Percentiles rank a stretch among this genome's conserved stretches.
phyloP scores from a whole-genome alignment of 2,329 filamentous ascomycete species.

The Rutstroemia sydowiana region DNA sequence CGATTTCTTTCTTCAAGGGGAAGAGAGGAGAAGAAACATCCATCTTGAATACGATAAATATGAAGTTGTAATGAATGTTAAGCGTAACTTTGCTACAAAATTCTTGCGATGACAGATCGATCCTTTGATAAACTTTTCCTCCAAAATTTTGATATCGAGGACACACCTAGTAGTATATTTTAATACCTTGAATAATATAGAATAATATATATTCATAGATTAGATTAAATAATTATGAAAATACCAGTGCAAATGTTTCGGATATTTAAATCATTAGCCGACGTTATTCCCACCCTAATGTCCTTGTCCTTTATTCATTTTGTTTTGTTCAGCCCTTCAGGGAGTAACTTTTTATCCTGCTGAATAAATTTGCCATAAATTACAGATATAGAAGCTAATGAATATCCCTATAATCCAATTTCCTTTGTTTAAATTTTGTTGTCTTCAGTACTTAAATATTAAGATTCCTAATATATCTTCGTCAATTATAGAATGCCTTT shows the following conservation, averaged over 20 bases:
- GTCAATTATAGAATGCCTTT: no score
- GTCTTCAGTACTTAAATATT: background rate
- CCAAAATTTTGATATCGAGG: background rate
- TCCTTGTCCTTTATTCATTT: background rate
- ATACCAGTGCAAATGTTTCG: background rate
- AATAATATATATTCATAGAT: background rate
- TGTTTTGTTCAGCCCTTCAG: background rate
- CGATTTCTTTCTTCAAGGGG: no score
- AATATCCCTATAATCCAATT: constrained; percentile 3
- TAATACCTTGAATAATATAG: no score
- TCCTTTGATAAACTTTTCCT: no score
- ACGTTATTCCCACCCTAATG: background rate
- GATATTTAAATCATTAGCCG: background rate
- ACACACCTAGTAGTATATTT: background rate
- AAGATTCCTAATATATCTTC: background rate
- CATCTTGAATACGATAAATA: no score
- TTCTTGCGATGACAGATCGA: no score
- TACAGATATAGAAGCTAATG: background rate
- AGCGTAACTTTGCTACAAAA: no score
- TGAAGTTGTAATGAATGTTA: no score
- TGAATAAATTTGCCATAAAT: no score
- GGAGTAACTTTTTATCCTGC: no score
- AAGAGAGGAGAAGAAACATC: no score
- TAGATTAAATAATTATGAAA: background rate
- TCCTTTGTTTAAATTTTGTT: background rate